Evolutionary conservation across 495 filamentous ascomycete genomes (phyloP), one percentile per base, ranked within the genome.

Genomic region (Annulohypoxylon bovei): DNA sequence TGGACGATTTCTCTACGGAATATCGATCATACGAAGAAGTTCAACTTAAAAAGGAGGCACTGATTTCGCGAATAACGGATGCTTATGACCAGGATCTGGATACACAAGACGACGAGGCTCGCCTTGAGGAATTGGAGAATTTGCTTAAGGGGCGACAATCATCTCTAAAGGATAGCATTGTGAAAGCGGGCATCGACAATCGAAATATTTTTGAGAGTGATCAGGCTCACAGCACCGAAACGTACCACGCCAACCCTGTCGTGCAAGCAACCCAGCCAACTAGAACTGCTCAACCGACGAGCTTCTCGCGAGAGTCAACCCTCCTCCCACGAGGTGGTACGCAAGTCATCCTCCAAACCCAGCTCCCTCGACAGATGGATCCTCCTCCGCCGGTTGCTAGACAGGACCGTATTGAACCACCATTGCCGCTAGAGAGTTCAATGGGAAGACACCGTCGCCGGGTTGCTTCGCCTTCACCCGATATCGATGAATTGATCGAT

Each of bases 331-430:
- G 79, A 59, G 77, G 76, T 62, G 76, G 75, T 56, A 80, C 80
- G 16, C 82, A 87, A 66, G 75, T 86, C 12, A 81, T 85, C 27
- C 73, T 81, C 16, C 84, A 87, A 54, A 86, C 84, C 0, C 84
- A 87, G 61, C 54, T 80, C 12, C 74, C 78, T 2, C 71, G 64
- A 6, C 47, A 40, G 12, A 32, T 20, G 57, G 49, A 68, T 12
- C 46, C 42, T 40, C n/a, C 37, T 49, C 59, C 18, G 6, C 18
- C 53, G 28, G 1, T 40, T 18, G 16, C 33, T 9, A 44, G 27
- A 14, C 55, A 53, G 1, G 42, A 35, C 16, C 60, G 56, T 22
- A 47, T 58, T 3, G 65, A 65, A 49, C 12, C 49, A 6, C 3
- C 55, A 37, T 16, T 68, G 22, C 55, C 47, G 7, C 20, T 25